These are phyloP conservation scores for Tagetes patula DNA, from an alignment of 129 eudicot genomes.

Conservation along the genomic window DNA sequence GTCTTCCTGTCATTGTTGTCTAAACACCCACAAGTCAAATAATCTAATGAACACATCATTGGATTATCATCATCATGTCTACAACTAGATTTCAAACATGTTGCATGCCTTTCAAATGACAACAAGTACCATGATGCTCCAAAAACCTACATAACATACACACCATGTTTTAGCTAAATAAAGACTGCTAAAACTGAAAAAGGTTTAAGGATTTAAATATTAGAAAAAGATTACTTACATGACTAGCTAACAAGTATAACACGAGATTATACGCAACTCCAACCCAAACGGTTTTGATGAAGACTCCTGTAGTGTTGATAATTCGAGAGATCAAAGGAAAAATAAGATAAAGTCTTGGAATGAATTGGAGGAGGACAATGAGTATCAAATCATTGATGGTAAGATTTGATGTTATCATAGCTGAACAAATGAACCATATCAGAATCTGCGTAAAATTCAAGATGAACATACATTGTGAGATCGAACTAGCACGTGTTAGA, in stretches of 20 bases:
- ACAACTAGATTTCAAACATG: conserved; percentile 82
- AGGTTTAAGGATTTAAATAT: neutral
- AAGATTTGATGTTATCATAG: conserved; percentile 58
- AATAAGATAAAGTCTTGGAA: conserved; percentile 75
- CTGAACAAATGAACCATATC: conserved; percentile 78
- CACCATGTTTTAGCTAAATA: conserved; percentile 6
- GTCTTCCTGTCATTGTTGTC: conserved; percentile 31
- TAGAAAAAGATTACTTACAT: conserved; percentile 45
- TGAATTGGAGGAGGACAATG: conserved; percentile 66
- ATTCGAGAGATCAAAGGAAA: conserved; percentile 79
- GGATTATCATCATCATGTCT: conserved; percentile 21
- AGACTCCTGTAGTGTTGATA: conserved; percentile 76
- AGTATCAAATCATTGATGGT: conserved; percentile 67
- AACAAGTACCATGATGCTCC: conserved; percentile 92
- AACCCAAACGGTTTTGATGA: conserved; percentile 90
- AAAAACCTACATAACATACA: conserved; percentile 52
- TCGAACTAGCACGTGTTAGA: neutral
- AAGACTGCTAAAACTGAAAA: neutral
- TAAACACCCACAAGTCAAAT: conserved; percentile 62
- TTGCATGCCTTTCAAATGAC: conserved; percentile 68
- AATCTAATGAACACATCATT: conserved; percentile 45
- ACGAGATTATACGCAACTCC: conserved; percentile 92
- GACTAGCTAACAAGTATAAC: conserved; percentile 87
- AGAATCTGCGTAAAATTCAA: conserved; percentile 54
- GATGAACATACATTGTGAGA: conserved; percentile 14